A percentile compares a stretch with the other conserved stretches of the same genome.
These are phyloP conservation scores for Syzygium syzygioides DNA, from an alignment of 441 rosid species.

Conservation along the genomic window DNA sequence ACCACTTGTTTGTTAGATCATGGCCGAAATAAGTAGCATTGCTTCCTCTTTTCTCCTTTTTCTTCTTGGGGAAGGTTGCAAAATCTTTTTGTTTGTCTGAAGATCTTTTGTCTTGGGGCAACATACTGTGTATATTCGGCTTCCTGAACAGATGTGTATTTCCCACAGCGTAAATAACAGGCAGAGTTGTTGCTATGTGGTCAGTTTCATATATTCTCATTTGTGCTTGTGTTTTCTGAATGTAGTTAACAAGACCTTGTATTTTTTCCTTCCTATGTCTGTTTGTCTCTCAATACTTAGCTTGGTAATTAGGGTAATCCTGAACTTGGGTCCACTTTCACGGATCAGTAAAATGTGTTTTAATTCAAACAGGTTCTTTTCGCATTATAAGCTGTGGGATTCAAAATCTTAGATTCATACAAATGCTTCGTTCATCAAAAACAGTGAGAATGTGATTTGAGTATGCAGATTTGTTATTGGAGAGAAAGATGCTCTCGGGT, in stretches of 20 bases:
- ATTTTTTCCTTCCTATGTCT: neutral
- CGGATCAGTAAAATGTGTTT: neutral
- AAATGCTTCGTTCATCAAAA: neutral
- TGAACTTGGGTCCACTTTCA: neutral
- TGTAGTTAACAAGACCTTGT: neutral
- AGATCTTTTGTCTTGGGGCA: neutral
- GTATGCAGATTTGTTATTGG: neutral
- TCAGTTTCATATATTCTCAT: neutral
- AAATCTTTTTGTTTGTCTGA: neutral
- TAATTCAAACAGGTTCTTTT: neutral
- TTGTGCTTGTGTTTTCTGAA: neutral
- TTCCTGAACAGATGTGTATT: neutral
- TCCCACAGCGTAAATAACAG: neutral
- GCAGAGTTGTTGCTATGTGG: neutral
- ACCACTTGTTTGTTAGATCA: neutral
- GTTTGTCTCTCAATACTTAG: neutral
- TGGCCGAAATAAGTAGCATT: neutral
- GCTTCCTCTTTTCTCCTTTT: neutral
- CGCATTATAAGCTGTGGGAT: neutral
- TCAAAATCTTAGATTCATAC: neutral
- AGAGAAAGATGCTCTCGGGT: neutral
- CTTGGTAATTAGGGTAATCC: neutral
- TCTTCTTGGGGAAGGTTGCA: neutral
- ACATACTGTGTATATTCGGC: neutral
- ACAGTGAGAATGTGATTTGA: neutral